Evolutionary conservation across 2,329 filamentous ascomycete species (phyloP).

Genomic region (Coniochaeta sp.): DNA sequence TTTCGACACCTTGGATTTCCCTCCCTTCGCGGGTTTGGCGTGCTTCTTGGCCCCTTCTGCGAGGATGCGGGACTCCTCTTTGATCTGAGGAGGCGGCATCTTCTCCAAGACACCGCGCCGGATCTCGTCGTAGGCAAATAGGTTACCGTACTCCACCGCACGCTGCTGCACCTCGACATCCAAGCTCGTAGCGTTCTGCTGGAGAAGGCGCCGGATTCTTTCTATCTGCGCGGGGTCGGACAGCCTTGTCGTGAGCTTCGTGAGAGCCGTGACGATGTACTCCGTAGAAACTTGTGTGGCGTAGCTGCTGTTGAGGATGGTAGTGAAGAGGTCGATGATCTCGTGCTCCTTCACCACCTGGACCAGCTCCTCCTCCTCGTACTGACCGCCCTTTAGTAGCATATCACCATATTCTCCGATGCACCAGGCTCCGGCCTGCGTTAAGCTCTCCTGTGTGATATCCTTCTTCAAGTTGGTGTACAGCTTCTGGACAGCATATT

Average conservation of each 20-base stretch:
- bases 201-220: slow-evolving; percentile 70
- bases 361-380: slow-evolving; percentile 89
- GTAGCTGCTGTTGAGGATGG: slow-evolving; percentile 91
- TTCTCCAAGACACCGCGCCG: slow-evolving; percentile 87
- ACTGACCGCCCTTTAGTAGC: slow-evolving; percentile 80
- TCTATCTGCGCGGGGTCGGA: slow-evolving; percentile 80
- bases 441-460: slow-evolving; percentile 94
- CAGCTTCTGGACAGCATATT: slow-evolving; percentile 92
- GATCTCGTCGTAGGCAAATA: slow-evolving; percentile 87
- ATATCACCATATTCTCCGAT: slow-evolving; percentile 95
- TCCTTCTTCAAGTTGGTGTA: slow-evolving; percentile 89
- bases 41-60: slow-evolving; percentile 63
- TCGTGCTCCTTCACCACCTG: slow-evolving; percentile 76
- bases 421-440: slow-evolving; percentile 89
- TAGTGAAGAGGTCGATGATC: slow-evolving; percentile 84
- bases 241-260: slow-evolving; percentile 89
- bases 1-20: slow-evolving; percentile 70
- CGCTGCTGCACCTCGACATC: slow-evolving; percentile 95
- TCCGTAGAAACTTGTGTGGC: slow-evolving; percentile 85
- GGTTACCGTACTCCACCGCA: slow-evolving; percentile 87
- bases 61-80: slow-evolving; percentile 86
- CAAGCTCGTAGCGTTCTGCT: slow-evolving; percentile 73
- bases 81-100: slow-evolving; percentile 96
- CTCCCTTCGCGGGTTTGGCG: slow-evolving; percentile 61
- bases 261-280: slow-evolving; percentile 90